Conservation (phyloP, 2,329 filamentous ascomycete species). For the Aspergillus oerlinghausenensis region DNA sequence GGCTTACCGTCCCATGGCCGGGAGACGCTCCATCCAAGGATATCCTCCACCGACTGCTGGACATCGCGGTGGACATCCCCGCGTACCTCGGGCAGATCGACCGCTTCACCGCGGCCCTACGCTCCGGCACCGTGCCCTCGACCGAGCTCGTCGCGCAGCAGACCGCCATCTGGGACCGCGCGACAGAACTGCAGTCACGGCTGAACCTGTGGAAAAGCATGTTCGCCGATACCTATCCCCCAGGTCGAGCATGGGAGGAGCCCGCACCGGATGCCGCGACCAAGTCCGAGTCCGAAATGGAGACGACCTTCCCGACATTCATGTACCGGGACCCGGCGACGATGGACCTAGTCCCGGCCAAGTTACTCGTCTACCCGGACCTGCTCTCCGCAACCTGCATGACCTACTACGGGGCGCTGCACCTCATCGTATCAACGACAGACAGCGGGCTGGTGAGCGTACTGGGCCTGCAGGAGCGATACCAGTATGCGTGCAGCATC, state of each 20-base stretch:
- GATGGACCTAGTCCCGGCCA: constrained; percentile 13
- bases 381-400: constrained; percentile 20
- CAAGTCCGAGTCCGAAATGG: neutral
- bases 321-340: constrained; percentile 17
- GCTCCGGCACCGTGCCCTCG: neutral
- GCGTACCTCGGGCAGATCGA: constrained; percentile 19
- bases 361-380: constrained; percentile 21
- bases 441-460: constrained; percentile 19
- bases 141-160: constrained; percentile 13
- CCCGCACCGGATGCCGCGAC: neutral
- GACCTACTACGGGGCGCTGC: constrained; percentile 23
- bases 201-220: constrained; percentile 19
- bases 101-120: constrained; percentile 11
- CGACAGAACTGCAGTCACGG: constrained; percentile 14
- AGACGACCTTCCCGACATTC: constrained; percentile 16
- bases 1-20: constrained; percentile 23
- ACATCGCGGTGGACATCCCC: constrained; percentile 24
- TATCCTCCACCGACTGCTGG: constrained; percentile 21
- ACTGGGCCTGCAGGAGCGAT: constrained; percentile 20
- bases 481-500: constrained; percentile 26
- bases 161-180: constrained; percentile 15
- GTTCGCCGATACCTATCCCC: constrained; percentile 13
- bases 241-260: constrained; percentile 14
- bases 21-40: constrained; percentile 16
- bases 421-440: constrained; percentile 18